Base-by-base conservation (phyloP, 140 eudicot genomes). In the Anethum foeniculum region DNA sequence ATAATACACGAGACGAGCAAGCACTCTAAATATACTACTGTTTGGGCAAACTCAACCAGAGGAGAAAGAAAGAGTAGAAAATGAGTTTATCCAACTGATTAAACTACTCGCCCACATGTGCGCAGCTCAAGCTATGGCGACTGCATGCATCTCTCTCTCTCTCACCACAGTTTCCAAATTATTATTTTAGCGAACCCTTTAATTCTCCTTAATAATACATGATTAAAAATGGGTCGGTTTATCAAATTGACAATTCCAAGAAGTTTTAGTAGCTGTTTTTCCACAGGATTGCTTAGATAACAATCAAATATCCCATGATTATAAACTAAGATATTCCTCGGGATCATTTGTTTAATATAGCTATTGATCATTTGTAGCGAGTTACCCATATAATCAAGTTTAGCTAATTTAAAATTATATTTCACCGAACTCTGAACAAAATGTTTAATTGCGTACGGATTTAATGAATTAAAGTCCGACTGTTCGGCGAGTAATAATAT, bases 221-320 rank as follows among this genome's bases (percentile, higher is more conserved):
- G n/a, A 34, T 15, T 69, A 69, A 71, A 38, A 36, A 38, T 38
- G 23, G 49, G 19, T 9, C 18, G 77, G 30, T 41, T 44, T 39
- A 39, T 71, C 32, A 21, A 39, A 12, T 19, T 39, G 49, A 18
- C 16, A 21, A 21, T 71, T 44, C 77, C 77, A 38, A 71, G 9
- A 71, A 36, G 77, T n/a, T 21, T 71, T 39, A 14, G 77, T 39
- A 71, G 77, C 77, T 71, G 77, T 36, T 71, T 19, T 71, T 71
- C 49, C 77, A 19, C 23, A 0, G 77, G 25, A 10, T 71, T 71
- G 77, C 77, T 71, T 71, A 23, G 14, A 23, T 71, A 21, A 71
- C 77, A 71, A 71, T 71, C 77, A 71, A 71, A 39, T 71, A 71
- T 71, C 9, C 51, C 51, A 39, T 36, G 25, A 7, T 36, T 71